phyloP scores from a whole-genome alignment of 441 rosid species.

The Dalechampia spathulata region DNA sequence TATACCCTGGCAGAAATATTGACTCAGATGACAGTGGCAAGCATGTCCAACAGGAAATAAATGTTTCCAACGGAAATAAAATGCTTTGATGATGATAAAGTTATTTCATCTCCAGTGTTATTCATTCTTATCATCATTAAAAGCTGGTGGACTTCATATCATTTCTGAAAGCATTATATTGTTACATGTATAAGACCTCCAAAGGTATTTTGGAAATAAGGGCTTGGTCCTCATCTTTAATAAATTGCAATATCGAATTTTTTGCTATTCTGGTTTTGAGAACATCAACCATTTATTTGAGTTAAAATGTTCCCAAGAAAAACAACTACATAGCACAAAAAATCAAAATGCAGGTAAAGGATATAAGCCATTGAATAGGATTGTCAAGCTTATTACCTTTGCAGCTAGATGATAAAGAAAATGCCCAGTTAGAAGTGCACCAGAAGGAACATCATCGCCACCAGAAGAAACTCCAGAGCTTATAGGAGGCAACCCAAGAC shows the following conservation, averaged over 20 bases:
- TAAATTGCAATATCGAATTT: too few species aligned
- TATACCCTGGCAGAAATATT: neutral
- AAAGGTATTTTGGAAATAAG: neutral
- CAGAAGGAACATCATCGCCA: constrained; percentile 77
- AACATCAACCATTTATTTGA: neutral
- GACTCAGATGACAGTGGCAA: neutral
- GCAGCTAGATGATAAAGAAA: constrained; percentile 83
- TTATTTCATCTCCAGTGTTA: neutral
- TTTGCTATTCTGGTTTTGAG: neutral
- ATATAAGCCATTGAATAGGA: neutral
- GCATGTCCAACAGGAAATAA: constrained; percentile 2
- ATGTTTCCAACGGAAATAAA: too few species aligned
- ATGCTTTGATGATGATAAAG: neutral
- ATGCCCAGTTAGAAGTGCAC: constrained; percentile 84
- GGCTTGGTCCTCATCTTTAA: neutral
- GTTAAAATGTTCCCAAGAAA: neutral
- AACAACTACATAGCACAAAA: neutral
- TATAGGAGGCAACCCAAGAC: constrained; percentile 82
- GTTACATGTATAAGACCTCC: neutral
- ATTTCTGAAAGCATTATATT: neutral
- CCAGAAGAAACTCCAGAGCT: constrained; percentile 55
- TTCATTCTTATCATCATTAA: neutral
- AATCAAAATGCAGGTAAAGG: neutral
- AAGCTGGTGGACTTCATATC: neutral
- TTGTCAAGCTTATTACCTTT: constrained; percentile 46